Evolutionary conservation across 306 rosid genomes (phyloP).

Genomic region (Rosa rugosa): DNA sequence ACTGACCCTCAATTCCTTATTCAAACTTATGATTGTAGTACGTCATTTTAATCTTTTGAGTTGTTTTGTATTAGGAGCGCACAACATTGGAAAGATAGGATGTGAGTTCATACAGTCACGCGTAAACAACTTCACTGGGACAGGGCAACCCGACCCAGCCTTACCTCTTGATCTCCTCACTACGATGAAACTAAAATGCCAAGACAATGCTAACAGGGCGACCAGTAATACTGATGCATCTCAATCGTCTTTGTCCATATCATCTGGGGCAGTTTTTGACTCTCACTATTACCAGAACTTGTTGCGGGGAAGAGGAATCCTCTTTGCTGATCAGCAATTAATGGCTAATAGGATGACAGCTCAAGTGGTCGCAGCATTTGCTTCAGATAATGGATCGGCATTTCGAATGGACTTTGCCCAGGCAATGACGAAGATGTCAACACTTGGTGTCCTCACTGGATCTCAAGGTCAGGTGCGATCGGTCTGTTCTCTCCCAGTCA

Average conservation of each 20-base stretch:
- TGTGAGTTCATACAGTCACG: constrained; percentile 64
- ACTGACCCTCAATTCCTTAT: neutral
- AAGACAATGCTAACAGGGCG: constrained; percentile 14
- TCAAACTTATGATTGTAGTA: neutral
- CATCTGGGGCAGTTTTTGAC: constrained; percentile 61
- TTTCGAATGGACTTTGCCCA: constrained; percentile 74
- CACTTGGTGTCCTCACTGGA: constrained; percentile 38
- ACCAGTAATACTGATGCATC: neutral
- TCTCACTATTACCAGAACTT: constrained; percentile 64
- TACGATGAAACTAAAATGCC: constrained; percentile 57
- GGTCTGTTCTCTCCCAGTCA: constrained; percentile 31
- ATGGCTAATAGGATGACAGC: constrained; percentile 66
- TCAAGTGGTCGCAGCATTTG: constrained; percentile 61
- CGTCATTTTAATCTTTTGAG: constrained; percentile 1
- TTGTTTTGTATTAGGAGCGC: constrained; percentile 57
- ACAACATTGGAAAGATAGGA: constrained; percentile 78
- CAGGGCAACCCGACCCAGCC: constrained; percentile 65
- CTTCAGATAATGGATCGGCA: constrained; percentile 72
- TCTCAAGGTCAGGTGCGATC: constrained; percentile 38
- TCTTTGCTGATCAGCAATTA: constrained; percentile 82
- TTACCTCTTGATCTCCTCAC: constrained; percentile 56
- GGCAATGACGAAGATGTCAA: constrained; percentile 72
- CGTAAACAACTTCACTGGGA: constrained; percentile 63
- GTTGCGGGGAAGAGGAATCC: constrained; percentile 73
- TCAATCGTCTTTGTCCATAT: constrained; percentile 42